These are phyloP conservation scores for Cytospora chrysosperma DNA, from an alignment of 2,329 filamentous ascomycete species.

Conservation along the genomic window DNA sequence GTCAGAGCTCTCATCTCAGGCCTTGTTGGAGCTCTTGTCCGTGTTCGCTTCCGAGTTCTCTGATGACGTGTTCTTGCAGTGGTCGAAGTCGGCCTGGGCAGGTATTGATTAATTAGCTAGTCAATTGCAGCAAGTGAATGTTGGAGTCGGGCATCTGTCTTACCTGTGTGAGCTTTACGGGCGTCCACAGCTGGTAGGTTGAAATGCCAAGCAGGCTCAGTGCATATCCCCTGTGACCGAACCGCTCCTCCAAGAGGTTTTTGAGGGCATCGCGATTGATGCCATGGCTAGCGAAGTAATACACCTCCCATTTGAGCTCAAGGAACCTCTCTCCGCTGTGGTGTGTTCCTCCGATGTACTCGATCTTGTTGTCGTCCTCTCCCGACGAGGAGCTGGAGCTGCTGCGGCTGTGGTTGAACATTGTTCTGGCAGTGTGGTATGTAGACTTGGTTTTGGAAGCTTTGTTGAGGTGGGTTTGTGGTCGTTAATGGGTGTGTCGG, in stretches of 20 bases:
- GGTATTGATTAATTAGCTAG: neutral
- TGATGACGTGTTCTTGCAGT: neutral
- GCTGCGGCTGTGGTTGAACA: neutral
- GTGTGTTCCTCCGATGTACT: neutral
- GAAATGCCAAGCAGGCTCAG: neutral
- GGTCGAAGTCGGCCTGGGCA: neutral
- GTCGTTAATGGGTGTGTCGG: neutral
- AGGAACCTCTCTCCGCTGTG: neutral
- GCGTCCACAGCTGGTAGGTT: neutral
- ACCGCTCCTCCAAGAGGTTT: neutral
- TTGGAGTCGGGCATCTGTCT: neutral
- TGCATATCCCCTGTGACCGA: neutral
- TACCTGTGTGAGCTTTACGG: neutral
- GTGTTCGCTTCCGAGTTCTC: neutral
- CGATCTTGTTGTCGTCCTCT: neutral
- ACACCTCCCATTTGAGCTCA: neutral
- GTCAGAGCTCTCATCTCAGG: neutral
- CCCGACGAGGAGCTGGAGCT: neutral
- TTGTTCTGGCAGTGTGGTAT: neutral
- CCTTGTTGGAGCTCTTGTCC: neutral
- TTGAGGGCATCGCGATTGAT: neutral
- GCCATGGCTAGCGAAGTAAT: neutral
- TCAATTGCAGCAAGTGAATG: accelerated
- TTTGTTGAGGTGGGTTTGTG: neutral
- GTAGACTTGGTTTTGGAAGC: neutral